These are phyloP conservation scores for Nadsonia commutata DNA, from an alignment of 1,139 yeast species.

Conservation along the genomic window DNA sequence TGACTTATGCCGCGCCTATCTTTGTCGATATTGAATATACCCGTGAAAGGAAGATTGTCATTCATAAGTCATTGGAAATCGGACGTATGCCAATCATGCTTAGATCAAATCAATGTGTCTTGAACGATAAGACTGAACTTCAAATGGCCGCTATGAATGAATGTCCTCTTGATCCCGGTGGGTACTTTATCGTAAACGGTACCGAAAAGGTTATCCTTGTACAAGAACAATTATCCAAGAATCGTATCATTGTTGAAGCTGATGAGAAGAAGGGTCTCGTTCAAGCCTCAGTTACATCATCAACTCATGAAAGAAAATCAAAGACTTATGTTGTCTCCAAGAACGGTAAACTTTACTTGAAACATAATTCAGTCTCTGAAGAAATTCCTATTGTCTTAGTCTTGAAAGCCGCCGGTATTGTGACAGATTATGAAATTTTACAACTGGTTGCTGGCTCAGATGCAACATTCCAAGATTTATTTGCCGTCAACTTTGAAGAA, in stretches of 20 bases:
- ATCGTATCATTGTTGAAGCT: slow-evolving; percentile 94
- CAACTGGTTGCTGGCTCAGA: slow-evolving; percentile 89
- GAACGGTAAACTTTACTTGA: slow-evolving; percentile 74
- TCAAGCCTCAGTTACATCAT: slow-evolving; percentile 94
- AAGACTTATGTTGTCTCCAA: slow-evolving; percentile 92
- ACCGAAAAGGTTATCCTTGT: slow-evolving; percentile 94
- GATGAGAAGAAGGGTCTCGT: slow-evolving; percentile 90
- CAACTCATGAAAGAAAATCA: slow-evolving; percentile 95
- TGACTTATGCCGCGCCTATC: slow-evolving; percentile 92
- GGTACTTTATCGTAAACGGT: slow-evolving; percentile 93
- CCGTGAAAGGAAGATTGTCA: slow-evolving; percentile 79
- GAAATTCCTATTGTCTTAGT: slow-evolving; percentile 91
- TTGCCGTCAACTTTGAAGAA: slow-evolving; percentile 88
- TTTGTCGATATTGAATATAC: slow-evolving; percentile 96
- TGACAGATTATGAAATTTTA: slow-evolving; percentile 83
- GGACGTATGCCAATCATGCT: slow-evolving; percentile 98
- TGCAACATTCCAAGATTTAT: slow-evolving; percentile 76
- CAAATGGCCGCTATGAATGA: slow-evolving; percentile 85
- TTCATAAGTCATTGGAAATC: slow-evolving; percentile 80
- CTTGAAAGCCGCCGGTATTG: slow-evolving; percentile 88
- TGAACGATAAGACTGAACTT: slow-evolving; percentile 60
- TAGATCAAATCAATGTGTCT: slow-evolving; percentile 78
- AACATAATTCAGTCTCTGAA: slow-evolving; percentile 89
- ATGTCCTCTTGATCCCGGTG: slow-evolving; percentile 98
- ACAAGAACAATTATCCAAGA: slow-evolving; percentile 92